These are phyloP conservation scores for Aquilaria malaccensis DNA, from an alignment of 345 rosid genomes.

Conservation along the genomic window DNA sequence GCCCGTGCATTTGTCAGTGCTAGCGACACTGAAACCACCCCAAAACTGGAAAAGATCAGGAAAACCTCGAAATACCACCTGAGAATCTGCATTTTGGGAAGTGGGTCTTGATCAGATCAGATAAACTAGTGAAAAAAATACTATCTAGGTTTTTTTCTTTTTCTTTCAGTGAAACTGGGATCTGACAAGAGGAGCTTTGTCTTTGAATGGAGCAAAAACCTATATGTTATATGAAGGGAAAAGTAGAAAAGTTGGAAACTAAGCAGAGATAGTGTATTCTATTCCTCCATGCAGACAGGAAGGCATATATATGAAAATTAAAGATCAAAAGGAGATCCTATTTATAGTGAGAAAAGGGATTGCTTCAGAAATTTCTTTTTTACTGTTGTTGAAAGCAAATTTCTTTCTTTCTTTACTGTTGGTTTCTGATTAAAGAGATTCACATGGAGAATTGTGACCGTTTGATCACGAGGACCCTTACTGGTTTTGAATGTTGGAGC, in stretches of 20 bases:
- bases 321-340: background rate
- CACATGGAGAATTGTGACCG: slow-evolving; percentile 50
- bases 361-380: background rate
- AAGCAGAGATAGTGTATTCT: slow-evolving; percentile 20
- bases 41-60: slow-evolving; percentile 22
- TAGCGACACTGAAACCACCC: slow-evolving; percentile 18
- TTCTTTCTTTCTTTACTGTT: background rate
- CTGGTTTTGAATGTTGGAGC: slow-evolving; percentile 18
- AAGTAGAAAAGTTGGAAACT: slow-evolving; percentile 15
- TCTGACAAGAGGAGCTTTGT: slow-evolving; percentile 25
- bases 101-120: slow-evolving; percentile 32
- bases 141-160: background rate
- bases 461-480: slow-evolving; percentile 34
- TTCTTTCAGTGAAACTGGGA: slow-evolving; percentile 6
- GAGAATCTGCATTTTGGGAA: slow-evolving; percentile 51
- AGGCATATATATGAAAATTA: slow-evolving; percentile 55
- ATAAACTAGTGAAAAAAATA: background rate
- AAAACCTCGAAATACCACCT: slow-evolving; percentile 44
- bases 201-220: slow-evolving; percentile 17
- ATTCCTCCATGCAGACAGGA: slow-evolving; percentile 50
- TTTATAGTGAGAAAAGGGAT: slow-evolving; percentile 3
- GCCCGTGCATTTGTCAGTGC: slow-evolving; percentile 12
- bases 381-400: background rate
- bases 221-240: slow-evolving; percentile 12
- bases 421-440: slow-evolving; percentile 35